A percentile compares a stretch with the other conserved stretches of the same genome.
Conservation (phyloP, 176 grass and related monocot species). For the Avena sativa region DNA sequence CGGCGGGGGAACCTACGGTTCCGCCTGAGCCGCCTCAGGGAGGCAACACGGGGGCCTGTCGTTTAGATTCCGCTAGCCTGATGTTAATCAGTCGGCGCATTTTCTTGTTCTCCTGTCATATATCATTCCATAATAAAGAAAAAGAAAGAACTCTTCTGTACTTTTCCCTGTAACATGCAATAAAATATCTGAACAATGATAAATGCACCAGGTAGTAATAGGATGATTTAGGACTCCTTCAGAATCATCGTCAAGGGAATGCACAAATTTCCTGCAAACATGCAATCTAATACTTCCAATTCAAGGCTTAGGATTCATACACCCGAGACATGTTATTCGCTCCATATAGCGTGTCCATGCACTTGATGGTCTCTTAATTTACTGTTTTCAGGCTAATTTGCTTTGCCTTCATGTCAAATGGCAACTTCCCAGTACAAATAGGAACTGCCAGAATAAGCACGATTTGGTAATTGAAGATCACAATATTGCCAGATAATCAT, state of each 20-base stretch:
- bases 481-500: neutral
- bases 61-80: too few relatives aligned
- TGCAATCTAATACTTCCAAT: neutral
- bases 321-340: conserved; percentile 4
- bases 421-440: neutral
- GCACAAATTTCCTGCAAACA: conserved; percentile 4
- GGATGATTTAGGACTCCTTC: neutral
- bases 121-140: neutral
- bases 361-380: conserved; percentile 28
- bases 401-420: conserved; percentile 25
- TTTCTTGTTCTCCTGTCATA: neutral
- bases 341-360: neutral
- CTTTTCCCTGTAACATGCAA: conserved; percentile 5
- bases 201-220: conserved; percentile 12
- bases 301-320: conserved; percentile 24
- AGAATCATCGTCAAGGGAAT: neutral
- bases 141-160: neutral
- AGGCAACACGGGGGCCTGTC: too few relatives aligned
- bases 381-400: conserved; percentile 11
- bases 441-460: conserved; percentile 5
- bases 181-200: neutral
- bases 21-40: too few relatives aligned
- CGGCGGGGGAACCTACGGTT: too few relatives aligned
- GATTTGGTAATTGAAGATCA: neutral
- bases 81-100: too few relatives aligned